These are phyloP conservation scores for Sporisorium reilianum DNA, from an alignment of 1,284 basidiomycete species.

Conservation along the genomic window DNA sequence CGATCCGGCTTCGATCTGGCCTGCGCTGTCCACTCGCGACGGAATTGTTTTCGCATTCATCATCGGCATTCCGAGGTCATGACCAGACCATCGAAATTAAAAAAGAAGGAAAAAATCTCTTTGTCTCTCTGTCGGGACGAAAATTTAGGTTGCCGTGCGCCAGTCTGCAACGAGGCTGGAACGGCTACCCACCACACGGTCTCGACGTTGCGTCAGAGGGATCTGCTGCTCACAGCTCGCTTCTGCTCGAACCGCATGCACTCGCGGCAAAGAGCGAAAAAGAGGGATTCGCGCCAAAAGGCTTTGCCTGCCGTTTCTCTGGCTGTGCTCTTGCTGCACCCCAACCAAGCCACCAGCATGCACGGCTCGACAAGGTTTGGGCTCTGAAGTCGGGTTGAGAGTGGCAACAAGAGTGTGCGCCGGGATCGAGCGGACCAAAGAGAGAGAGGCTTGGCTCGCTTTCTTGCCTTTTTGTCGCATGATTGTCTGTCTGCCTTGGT, in stretches of 20 bases:
- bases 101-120: not conserved
- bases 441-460: conserved; percentile 8
- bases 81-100: not conserved
- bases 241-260: not conserved
- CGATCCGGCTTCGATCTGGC: too few relatives aligned
- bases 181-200: conserved; percentile 2
- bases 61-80: conserved; percentile 28
- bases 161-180: too few relatives aligned
- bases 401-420: conserved; percentile 1
- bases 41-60: not conserved
- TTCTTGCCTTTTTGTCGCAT: conserved; percentile 1
- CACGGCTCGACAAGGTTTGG: too few relatives aligned
- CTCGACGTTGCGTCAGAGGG: not conserved
- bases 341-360: not conserved
- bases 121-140: not conserved
- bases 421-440: conserved; percentile 16
- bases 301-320: not conserved
- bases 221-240: conserved; percentile 5
- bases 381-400: not conserved
- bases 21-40: not conserved
- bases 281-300: too few relatives aligned
- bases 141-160: not conserved
- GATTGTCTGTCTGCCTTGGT: not conserved
- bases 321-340: too few relatives aligned
- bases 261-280: not conserved